Percentiles rank a stretch among this genome's conserved stretches.
Conservation (phyloP, 192 early-diverging fungal genomes). For the Mortierella claussenii region DNA sequence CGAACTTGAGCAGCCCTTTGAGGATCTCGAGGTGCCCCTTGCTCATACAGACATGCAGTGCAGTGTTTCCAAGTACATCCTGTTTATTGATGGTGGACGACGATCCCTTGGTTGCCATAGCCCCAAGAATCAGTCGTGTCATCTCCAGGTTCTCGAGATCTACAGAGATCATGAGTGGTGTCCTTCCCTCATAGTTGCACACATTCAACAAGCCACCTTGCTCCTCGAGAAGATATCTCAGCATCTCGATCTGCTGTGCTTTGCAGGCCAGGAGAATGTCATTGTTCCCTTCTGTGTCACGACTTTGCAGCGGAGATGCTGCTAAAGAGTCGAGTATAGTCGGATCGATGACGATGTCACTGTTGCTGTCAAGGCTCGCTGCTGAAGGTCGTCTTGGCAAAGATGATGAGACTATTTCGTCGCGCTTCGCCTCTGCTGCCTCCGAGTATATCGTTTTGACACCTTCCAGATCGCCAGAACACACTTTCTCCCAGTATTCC, state of each 20-base stretch:
- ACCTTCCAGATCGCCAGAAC: conserved; percentile 38
- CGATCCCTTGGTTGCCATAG: neutral
- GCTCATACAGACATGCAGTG: conserved; percentile 19
- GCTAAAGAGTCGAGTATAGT: conserved; percentile 7
- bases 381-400: conserved; percentile 5
- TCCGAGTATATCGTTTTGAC: conserved; percentile 13
- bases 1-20: conserved; percentile 18
- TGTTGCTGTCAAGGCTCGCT: conserved; percentile 18
- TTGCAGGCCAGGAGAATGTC: conserved; percentile 52
- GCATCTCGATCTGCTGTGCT: conserved; percentile 34
- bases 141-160: conserved; percentile 39
- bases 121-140: conserved; percentile 22
- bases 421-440: neutral
- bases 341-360: conserved; percentile 8
- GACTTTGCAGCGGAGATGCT: conserved; percentile 28
- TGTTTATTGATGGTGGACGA: conserved; percentile 34
- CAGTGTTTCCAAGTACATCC: conserved; percentile 56
- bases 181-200: conserved; percentile 52
- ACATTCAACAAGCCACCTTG: conserved; percentile 20
- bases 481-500: conserved; percentile 43
- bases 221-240: conserved; percentile 30
- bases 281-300: conserved; percentile 56
- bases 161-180: conserved; percentile 54
- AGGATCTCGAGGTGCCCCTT: conserved; percentile 13
- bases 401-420: neutral